Base-by-base conservation (phyloP, 108 stramenopile species). In the Cyclotella cryptica region DNA sequence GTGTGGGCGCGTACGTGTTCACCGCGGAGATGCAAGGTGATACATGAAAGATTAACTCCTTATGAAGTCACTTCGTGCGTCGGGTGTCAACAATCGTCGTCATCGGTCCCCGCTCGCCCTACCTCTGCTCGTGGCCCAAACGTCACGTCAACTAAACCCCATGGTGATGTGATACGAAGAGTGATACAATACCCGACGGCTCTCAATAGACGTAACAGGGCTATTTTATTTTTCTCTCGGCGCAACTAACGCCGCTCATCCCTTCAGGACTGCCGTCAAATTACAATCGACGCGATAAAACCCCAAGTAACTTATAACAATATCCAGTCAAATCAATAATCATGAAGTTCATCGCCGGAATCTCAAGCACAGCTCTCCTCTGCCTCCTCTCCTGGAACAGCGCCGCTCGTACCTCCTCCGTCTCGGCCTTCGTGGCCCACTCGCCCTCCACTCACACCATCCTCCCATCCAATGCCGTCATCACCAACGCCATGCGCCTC, bases 271-370 rank as follows among this genome's bases (percentile, higher is more conserved):
- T 35, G 35, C n/a, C n/a, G n/a, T n/a, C n/a, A n/a, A n/a, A n/a
- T 35, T 2, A 35, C 35, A 35, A 5, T 35, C 6, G 35, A 35
- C 2, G 35, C 4, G 2, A 35, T 35, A 35, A 35, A 35, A 35
- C 35, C 35, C 47, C 1, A 49, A 49, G 15, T 49, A 49, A 9
- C 47, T 17, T 7, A 9, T 12, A 49, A n/a, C 9, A 49, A 49
- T n/a, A 3, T n/a, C 15, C 47, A 17, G 47, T n/a, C 15, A 49
- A 17, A 49, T 1, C 6, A 49, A 49, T 3, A 72, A 64, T 17
- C 66, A 82, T 82, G 81, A 75, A 76, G 29, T 67, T 82, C 57
- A 76, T 82, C 66, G 63, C 75, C 28, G 81, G 81, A 65, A 82
- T 82, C 64, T 76, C 81, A 9, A 80, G 79, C 72, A 42, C 78